Conservation (phyloP, 1,284 basidiomycete species). For the Termitomyces sp. region DNA sequence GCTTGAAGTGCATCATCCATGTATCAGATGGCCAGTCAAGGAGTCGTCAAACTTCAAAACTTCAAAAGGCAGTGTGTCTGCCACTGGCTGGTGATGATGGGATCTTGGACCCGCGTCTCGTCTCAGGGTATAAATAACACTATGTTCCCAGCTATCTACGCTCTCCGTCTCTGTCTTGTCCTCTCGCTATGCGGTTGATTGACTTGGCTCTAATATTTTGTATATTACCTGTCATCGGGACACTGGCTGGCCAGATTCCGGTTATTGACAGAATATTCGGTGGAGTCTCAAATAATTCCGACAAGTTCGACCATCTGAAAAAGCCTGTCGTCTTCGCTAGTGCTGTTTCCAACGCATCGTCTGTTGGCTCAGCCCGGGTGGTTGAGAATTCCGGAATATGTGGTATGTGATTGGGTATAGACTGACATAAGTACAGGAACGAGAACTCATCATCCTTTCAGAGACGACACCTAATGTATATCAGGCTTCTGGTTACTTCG, state of each 20-base stretch:
- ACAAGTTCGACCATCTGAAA: slow-evolving; percentile 4
- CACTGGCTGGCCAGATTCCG: slow-evolving; percentile 34
- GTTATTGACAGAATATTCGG: slow-evolving; percentile 40
- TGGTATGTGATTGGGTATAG: slow-evolving; percentile 22
- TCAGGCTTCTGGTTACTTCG: slow-evolving; percentile 56
- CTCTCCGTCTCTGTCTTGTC: neutral
- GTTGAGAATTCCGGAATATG: slow-evolving; percentile 51
- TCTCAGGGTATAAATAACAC: neutral
- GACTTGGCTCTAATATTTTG: neutral
- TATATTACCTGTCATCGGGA: slow-evolving; percentile 5
- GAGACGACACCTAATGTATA: slow-evolving; percentile 54
- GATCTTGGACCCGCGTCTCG: neutral
- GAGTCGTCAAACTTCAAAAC: too few species aligned
- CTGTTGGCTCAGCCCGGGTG: slow-evolving; percentile 40
- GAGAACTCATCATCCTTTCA: slow-evolving; percentile 14
- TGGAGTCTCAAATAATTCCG: slow-evolving; percentile 28
- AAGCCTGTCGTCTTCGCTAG: neutral
- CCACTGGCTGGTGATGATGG: neutral
- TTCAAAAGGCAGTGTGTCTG: too few species aligned
- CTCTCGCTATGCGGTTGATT: neutral
- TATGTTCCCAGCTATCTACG: neutral
- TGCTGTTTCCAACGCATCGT: slow-evolving; percentile 27
- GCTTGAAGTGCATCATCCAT: too few species aligned
- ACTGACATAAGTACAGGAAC: neutral
- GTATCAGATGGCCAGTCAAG: too few species aligned